These are phyloP conservation scores for Venturia effusa DNA, from an alignment of 2,329 filamentous ascomycete genomes.

Conservation along the genomic window DNA sequence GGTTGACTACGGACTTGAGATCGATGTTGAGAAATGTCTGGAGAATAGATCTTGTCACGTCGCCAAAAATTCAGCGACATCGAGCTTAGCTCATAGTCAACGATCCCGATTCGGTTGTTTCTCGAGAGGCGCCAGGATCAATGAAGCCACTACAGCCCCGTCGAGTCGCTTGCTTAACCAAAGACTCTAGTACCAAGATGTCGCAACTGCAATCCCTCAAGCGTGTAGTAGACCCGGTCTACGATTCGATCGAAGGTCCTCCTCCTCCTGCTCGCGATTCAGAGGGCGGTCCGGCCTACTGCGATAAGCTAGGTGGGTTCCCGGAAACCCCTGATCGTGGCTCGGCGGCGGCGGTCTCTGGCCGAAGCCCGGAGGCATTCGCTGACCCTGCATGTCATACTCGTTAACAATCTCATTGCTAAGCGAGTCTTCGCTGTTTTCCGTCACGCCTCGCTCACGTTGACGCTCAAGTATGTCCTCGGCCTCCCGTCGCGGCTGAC, in stretches of 20 bases:
- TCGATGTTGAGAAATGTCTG: too few species aligned
- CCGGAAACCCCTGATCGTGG: background rate
- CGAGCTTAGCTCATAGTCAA: too few species aligned
- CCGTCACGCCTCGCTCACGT: background rate
- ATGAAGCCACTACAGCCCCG: too few species aligned
- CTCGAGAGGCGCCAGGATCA: too few species aligned
- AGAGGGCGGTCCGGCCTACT: background rate
- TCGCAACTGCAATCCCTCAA: too few species aligned
- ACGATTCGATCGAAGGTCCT: background rate
- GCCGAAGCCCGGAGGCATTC: too few species aligned
- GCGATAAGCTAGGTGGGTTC: background rate
- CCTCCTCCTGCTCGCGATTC: background rate
- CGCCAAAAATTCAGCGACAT: too few species aligned
- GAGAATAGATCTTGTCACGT: too few species aligned
- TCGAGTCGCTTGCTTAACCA: too few species aligned
- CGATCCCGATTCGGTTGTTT: too few species aligned
- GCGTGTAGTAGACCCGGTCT: background rate
- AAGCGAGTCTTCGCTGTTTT: conserved; percentile 2
- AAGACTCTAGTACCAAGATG: too few species aligned
- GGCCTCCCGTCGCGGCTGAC: conserved; percentile 47
- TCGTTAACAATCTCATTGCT: background rate
- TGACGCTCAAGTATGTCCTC: background rate
- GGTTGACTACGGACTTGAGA: too few species aligned
- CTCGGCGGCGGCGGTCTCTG: background rate
- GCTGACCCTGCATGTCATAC: background rate